Conservation (phyloP, 208 protist species). For the Crithidia bombi region DNA sequence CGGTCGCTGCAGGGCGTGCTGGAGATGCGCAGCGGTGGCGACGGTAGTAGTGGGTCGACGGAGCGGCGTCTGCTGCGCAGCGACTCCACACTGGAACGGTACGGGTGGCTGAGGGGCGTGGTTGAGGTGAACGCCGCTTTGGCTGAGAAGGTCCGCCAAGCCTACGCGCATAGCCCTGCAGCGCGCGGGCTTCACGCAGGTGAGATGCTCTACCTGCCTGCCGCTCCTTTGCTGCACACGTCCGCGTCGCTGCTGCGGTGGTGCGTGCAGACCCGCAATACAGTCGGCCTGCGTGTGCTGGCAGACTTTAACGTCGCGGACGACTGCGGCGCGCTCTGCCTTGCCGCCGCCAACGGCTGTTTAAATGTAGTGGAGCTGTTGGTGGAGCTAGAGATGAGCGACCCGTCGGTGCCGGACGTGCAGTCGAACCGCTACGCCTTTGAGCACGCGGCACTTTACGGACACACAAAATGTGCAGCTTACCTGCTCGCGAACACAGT, state of each 20-base stretch:
- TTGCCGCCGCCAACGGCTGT: slow-evolving; percentile 59
- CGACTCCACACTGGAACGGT: slow-evolving; percentile 49
- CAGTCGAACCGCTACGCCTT: slow-evolving; percentile 65
- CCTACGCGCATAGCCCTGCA: slow-evolving; percentile 23
- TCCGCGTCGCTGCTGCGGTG: slow-evolving; percentile 52
- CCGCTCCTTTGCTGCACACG: slow-evolving; percentile 22
- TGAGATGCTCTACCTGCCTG: slow-evolving; percentile 37
- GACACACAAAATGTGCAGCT: slow-evolving; percentile 51
- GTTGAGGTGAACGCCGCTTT: slow-evolving; percentile 55
- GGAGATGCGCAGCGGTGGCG: slow-evolving; percentile 11
- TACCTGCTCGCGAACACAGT: slow-evolving; percentile 61
- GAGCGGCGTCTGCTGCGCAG: slow-evolving; percentile 49
- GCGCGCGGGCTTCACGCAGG: slow-evolving; percentile 27
- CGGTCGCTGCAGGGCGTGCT: slow-evolving; percentile 23
- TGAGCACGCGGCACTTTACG: slow-evolving; percentile 58
- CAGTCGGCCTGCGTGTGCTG: slow-evolving; percentile 73
- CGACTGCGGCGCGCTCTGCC: slow-evolving; percentile 63
- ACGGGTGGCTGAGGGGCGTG: slow-evolving; percentile 72
- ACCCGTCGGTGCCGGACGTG: slow-evolving; percentile 31
- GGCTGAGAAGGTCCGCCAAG: slow-evolving; percentile 36
- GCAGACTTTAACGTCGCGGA: slow-evolving; percentile 80
- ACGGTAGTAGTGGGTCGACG: slow-evolving; percentile 5
- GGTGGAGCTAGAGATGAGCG: slow-evolving; percentile 71
- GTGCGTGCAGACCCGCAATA: slow-evolving; percentile 71
- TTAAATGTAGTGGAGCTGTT: slow-evolving; percentile 66